Percentiles rank a stretch among this genome's conserved stretches.
phyloP scores from a whole-genome alignment of 2,329 filamentous ascomycete genomes.

The Helotiales sp. region DNA sequence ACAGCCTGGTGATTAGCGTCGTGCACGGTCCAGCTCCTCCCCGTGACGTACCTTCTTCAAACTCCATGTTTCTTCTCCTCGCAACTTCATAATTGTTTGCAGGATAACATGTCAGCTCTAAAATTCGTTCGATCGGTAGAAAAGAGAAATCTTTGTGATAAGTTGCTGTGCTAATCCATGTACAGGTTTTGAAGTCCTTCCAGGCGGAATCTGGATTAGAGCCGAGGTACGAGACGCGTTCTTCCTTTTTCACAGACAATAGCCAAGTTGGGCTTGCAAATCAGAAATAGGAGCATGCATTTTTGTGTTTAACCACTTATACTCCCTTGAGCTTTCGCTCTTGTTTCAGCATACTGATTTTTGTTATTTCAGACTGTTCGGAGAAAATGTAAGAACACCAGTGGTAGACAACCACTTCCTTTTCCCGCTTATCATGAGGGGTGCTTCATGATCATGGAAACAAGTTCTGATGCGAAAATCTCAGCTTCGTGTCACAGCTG shows the following conservation, averaged over 20 bases:
- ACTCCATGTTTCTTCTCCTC: conserved; percentile 15
- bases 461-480: conserved; percentile 2
- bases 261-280: not conserved
- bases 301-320: not conserved
- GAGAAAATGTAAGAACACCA: conserved; percentile 35
- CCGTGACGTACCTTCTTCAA: conserved; percentile 9
- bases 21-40: conserved; percentile 6
- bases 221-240: conserved; percentile 62
- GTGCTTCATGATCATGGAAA: not conserved
- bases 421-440: not conserved
- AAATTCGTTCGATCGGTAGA: conserved; percentile 66
- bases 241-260: not conserved
- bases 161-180: conserved; percentile 18
- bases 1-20: conserved; percentile 14
- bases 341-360: not conserved
- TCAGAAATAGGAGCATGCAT: not conserved
- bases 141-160: not conserved
- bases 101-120: conserved; percentile 49
- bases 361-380: conserved; percentile 30
- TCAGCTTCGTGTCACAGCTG: conserved; percentile 67
- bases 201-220: conserved; percentile 76
- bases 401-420: not conserved
- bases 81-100: conserved; percentile 18
- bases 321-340: not conserved
- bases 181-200: conserved; percentile 84